Conservation (phyloP, 2,329 filamentous ascomycete species). For the Huntiella abstrusa region DNA sequence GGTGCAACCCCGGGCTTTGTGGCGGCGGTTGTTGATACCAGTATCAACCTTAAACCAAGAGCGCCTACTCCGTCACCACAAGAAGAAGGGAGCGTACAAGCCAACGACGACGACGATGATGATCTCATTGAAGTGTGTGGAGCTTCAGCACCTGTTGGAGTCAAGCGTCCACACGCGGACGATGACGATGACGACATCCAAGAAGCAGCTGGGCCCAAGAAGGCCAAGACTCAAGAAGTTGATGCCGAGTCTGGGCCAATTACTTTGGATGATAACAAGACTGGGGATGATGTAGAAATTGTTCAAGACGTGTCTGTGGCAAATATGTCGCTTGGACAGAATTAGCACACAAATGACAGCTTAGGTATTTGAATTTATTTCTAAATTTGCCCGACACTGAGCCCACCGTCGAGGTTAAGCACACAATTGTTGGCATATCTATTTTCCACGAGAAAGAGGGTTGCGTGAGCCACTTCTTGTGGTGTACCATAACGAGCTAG, state of each 20-base stretch:
- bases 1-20: slow-evolving; percentile 3
- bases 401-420: slow-evolving; percentile 67
- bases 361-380: slow-evolving; percentile 16
- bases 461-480: slow-evolving; percentile 65
- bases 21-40: slow-evolving; percentile 24
- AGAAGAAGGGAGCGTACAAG: slow-evolving; percentile 12
- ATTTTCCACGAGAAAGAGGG: slow-evolving; percentile 58
- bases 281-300: slow-evolving; percentile 35
- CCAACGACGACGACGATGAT: slow-evolving; percentile 22
- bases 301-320: slow-evolving; percentile 31
- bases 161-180: slow-evolving; percentile 29
- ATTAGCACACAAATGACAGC: slow-evolving; percentile 13
- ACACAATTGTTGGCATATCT: slow-evolving; percentile 74
- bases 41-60: slow-evolving; percentile 27
- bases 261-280: slow-evolving; percentile 15
- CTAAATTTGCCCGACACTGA: slow-evolving; percentile 36
- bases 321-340: no score
- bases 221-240: slow-evolving; percentile 19
- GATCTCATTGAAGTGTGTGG: slow-evolving; percentile 17
- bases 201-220: slow-evolving; percentile 25
- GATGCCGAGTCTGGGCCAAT: slow-evolving; percentile 20
- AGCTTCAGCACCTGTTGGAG: slow-evolving; percentile 4
- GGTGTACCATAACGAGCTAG: slow-evolving; percentile 43
- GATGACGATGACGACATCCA: slow-evolving; percentile 16
- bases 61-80: slow-evolving; percentile 13